Conservation (phyloP, 805 yeast species). For the Komagataella populi region DNA sequence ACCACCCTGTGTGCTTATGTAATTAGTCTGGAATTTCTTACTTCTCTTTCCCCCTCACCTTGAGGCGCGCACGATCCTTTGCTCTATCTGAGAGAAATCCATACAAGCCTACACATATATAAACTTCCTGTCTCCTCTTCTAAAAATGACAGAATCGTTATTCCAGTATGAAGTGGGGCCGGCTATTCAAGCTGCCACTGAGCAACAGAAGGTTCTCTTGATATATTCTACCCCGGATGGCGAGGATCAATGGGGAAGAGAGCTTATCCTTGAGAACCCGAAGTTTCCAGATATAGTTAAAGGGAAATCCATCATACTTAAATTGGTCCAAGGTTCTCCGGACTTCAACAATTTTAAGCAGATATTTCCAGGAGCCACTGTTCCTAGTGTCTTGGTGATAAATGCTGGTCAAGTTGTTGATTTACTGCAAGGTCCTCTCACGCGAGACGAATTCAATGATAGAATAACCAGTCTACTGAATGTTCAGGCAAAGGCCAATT, state of each 20-base stretch:
- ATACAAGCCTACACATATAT: not conserved
- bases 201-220: not conserved
- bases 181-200: not conserved
- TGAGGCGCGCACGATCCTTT: not conserved
- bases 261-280: not conserved
- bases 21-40: too few relatives aligned
- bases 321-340: constrained; percentile 20
- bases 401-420: constrained; percentile 26
- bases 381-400: constrained; percentile 42
- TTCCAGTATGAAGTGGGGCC: not conserved
- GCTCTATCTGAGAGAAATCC: not conserved
- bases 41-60: not conserved
- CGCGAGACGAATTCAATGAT: constrained; percentile 11
- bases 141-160: not conserved
- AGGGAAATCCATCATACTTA: constrained; percentile 17
- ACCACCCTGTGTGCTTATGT: not conserved
- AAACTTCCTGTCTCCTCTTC: not conserved
- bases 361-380: constrained; percentile 30
- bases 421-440: constrained; percentile 16
- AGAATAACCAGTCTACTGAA: constrained; percentile 10
- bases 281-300: not conserved
- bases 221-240: not conserved
- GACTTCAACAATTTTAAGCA: constrained; percentile 33
- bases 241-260: not conserved
- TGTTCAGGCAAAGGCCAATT: constrained; percentile 5